phyloP scores from a whole-genome alignment of 2,329 filamentous ascomycete genomes.

The Apiospora malaysiana region DNA sequence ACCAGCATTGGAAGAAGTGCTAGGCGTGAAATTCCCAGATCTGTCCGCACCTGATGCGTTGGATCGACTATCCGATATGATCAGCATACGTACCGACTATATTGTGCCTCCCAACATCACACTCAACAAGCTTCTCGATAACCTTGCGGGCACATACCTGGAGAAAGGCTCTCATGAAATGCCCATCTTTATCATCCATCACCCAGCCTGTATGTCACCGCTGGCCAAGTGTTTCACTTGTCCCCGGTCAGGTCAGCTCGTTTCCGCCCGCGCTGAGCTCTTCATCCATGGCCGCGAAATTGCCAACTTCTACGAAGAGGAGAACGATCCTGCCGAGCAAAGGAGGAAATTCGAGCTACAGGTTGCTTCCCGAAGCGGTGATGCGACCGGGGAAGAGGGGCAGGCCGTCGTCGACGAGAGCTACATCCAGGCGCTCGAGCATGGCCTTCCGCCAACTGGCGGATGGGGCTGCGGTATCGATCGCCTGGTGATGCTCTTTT shows the following conservation, averaged over 20 bases:
- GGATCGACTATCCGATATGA: slow-evolving; percentile 57
- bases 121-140: slow-evolving; percentile 76
- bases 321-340: slow-evolving; percentile 91
- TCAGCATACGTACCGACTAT: slow-evolving; percentile 69
- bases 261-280: slow-evolving; percentile 84
- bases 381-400: slow-evolving; percentile 52
- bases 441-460: slow-evolving; percentile 91
- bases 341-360: slow-evolving; percentile 77
- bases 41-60: slow-evolving; percentile 62
- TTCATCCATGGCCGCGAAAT: slow-evolving; percentile 83
- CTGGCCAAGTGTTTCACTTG: slow-evolving; percentile 86
- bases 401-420: slow-evolving; percentile 71
- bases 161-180: slow-evolving; percentile 72
- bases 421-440: slow-evolving; percentile 84
- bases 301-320: slow-evolving; percentile 97
- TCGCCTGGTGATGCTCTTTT: slow-evolving; percentile 88
- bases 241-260: slow-evolving; percentile 68
- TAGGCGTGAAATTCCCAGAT: slow-evolving; percentile 70
- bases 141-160: slow-evolving; percentile 75
- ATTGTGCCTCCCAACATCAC: slow-evolving; percentile 59
- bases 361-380: slow-evolving; percentile 40
- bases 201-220: slow-evolving; percentile 89
- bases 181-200: slow-evolving; percentile 87
- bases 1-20: slow-evolving; percentile 72
- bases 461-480: slow-evolving; percentile 97